Base-by-base conservation (phyloP, 106 monocot species). In the Platanthera guangdongensis region DNA sequence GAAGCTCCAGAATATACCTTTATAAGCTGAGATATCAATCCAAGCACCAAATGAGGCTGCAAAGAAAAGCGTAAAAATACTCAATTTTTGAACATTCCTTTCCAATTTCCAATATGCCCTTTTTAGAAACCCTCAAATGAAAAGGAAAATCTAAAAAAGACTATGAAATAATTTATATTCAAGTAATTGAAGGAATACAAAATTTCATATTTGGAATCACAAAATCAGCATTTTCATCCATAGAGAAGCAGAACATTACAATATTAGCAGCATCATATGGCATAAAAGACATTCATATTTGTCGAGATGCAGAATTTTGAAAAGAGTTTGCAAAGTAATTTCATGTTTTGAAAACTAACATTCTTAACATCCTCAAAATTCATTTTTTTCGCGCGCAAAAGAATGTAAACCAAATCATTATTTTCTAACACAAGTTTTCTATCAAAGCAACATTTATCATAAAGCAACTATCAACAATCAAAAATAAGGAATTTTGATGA, bases 1-100 rank as follows among this genome's bases (percentile, higher is more conserved):
- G 47, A 47, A 69, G 47, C 0, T 69, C 15, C 18, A 72, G 7
- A 48, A 50, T 72, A 13, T 85, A 97, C 96, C 93, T 97, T 97
- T 77, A 97, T 93, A 52, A 97, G 93, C 76, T 97, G 96, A 83
- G 93, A 97, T 82, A 97, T 93, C 85, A 97, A 82, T 7, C 96
- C 96, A 71, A 97, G 91, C 62, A 97, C 86, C 84, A 97, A 80
- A 86, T 97, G 96, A 65, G 91, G 89, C 96, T 97, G 91, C 60
- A 13, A 87, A 51, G 6, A 75, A 78, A 75, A 46, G 16, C 47
- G 57, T 19, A 13, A 5, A 75, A 57, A 68, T 12, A 19, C 39
- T 69, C 60, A 60, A 19, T 16, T 7, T 60, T 19, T 19, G 21
- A 19, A 21, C 60, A 60, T 14, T 60, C 60, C 60, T 19, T 60